These are phyloP conservation scores for Scheffersomyces ergatensis DNA, from an alignment of 805 yeast species.

Conservation along the genomic window DNA sequence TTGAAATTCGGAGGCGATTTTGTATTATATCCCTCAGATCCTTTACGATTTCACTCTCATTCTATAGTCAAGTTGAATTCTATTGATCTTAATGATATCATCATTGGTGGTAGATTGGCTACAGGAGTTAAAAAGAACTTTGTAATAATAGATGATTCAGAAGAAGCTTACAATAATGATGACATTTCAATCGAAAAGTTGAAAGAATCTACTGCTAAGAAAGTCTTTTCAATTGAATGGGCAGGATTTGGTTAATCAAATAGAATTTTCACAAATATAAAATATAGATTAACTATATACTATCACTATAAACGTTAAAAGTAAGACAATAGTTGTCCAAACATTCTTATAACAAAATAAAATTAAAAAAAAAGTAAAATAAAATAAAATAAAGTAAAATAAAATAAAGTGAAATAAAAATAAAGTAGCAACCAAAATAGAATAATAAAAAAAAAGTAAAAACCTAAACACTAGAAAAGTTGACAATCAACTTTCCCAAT, in stretches of 20 bases:
- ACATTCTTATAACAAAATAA: neutral
- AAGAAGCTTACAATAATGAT: conserved; percentile 5
- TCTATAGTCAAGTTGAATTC: conserved; percentile 55
- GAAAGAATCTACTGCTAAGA: conserved; percentile 5
- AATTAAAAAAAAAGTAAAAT: neutral
- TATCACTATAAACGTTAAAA: neutral
- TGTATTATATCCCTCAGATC: conserved; percentile 94
- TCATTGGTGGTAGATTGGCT: conserved; percentile 88
- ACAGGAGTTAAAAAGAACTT: conserved; percentile 89
- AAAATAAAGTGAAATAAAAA: neutral
- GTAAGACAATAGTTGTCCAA: neutral
- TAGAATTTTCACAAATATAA: neutral
- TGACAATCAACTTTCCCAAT: too few relatives aligned
- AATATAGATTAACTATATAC: neutral
- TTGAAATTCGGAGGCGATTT: conserved; percentile 86
- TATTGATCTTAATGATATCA: conserved; percentile 53
- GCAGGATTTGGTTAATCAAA: conserved; percentile 79
- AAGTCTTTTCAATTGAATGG: conserved; percentile 84
- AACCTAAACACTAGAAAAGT: too few relatives aligned
- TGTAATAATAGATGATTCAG: conserved; percentile 49
- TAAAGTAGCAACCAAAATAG: too few relatives aligned
- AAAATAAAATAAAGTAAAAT: neutral
- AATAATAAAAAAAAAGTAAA: too few relatives aligned
- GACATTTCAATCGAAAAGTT: neutral
- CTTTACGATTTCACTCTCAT: conserved; percentile 87